These are phyloP conservation scores for Fraxinus cuspidata DNA, from an alignment of 257 asterid genomes.

Conservation along the genomic window DNA sequence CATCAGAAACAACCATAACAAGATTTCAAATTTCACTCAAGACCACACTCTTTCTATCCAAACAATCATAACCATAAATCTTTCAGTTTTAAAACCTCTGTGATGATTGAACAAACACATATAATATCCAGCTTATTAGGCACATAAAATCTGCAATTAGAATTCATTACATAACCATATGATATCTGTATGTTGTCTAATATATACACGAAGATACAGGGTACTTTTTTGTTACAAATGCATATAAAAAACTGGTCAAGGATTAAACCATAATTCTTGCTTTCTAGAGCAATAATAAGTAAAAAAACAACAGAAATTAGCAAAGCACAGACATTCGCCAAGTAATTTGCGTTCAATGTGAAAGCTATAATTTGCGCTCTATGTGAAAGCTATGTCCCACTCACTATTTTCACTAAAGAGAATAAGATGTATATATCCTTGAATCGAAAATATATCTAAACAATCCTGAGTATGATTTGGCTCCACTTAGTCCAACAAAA, in stretches of 20 bases:
- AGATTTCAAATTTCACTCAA: constrained; percentile 6
- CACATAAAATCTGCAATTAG: constrained; percentile 7
- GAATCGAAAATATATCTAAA: background rate
- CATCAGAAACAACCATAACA: constrained; percentile 7
- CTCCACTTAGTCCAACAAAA: background rate
- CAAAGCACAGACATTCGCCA: background rate
- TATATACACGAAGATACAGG: background rate
- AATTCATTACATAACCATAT: constrained; percentile 6
- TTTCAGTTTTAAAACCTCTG: background rate
- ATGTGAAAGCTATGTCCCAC: background rate
- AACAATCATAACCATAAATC: background rate
- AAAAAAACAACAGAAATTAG: background rate
- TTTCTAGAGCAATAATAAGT: background rate
- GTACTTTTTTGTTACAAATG: constrained; percentile 1
- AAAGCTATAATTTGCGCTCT: no score
- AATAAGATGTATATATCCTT: background rate
- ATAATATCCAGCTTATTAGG: constrained; percentile 4
- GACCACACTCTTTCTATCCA: constrained; percentile 5
- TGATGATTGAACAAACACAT: background rate
- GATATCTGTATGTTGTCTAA: background rate
- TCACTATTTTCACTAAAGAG: background rate
- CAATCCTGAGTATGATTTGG: background rate
- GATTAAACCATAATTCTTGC: background rate
- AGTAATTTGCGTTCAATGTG: background rate
- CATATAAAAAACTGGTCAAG: background rate